Evolutionary conservation across 441 rosid species (phyloP).

Genomic region (Mallotus repandus): DNA sequence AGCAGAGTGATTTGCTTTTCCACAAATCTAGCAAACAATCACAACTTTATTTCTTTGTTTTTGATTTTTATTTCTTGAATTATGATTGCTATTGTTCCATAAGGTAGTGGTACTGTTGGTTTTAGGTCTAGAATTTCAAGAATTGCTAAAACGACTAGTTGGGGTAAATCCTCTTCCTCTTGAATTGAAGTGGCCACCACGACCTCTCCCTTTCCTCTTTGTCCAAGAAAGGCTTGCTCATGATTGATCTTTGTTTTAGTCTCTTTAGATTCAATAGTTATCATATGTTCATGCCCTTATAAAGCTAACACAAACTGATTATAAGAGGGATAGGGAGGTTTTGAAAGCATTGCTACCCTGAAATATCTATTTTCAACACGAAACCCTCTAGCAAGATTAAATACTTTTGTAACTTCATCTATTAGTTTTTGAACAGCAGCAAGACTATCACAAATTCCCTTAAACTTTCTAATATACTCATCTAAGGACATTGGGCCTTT

Average conservation of each 20-base stretch:
- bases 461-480: too few relatives aligned
- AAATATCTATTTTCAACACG: neutral
- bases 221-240: neutral
- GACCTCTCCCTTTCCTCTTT: neutral
- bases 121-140: neutral
- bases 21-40: neutral
- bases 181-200: neutral
- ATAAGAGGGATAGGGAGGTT: neutral
- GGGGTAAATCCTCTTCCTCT: too few relatives aligned
- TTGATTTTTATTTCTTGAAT: neutral
- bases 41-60: neutral
- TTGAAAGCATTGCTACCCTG: neutral
- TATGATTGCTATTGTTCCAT: neutral
- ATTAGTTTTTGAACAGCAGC: neutral
- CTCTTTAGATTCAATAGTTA: neutral
- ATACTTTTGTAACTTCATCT: neutral
- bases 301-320: neutral
- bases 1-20: neutral
- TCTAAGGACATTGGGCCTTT: too few relatives aligned
- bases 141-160: neutral
- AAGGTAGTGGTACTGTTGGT: neutral
- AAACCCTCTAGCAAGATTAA: neutral
- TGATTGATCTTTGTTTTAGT: neutral
- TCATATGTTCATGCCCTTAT: neutral
- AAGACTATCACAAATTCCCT: slow-evolving; percentile 20